Conservation (phyloP, 2,329 filamentous ascomycete genomes). For the Pestalotiopsis sp. region DNA sequence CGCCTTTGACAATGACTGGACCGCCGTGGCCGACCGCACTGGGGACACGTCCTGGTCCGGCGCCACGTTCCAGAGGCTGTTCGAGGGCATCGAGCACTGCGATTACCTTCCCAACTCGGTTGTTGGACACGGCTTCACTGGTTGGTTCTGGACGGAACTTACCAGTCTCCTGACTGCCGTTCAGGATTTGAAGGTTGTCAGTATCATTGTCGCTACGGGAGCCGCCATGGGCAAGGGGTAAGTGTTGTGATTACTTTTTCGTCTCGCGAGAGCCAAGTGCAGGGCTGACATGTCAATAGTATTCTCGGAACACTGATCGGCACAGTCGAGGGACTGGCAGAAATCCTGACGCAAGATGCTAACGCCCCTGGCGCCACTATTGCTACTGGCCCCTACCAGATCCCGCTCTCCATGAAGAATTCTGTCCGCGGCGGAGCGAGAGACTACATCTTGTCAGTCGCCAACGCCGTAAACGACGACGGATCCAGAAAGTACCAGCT, state of each 20-base stretch:
- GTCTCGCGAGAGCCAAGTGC: not conserved
- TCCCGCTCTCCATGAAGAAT: conserved; percentile 47
- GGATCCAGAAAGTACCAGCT: conserved; percentile 42
- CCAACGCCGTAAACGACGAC: conserved; percentile 46
- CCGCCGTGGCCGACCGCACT: conserved; percentile 25
- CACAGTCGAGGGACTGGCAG: conserved; percentile 6
- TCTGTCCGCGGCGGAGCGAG: conserved; percentile 47
- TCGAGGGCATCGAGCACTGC: conserved; percentile 12
- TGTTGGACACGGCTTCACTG: conserved; percentile 53
- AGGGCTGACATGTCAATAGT: not conserved
- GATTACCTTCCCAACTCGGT: conserved; percentile 30
- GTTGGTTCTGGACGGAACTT: conserved; percentile 50
- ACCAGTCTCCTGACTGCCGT: conserved; percentile 46
- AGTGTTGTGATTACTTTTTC: not conserved
- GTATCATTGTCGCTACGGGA: conserved; percentile 43
- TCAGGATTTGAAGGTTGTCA: conserved; percentile 46
- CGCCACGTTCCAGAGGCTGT: conserved; percentile 8
- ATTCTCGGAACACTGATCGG: conserved; percentile 18
- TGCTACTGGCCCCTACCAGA: conserved; percentile 36
- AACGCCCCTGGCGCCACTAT: conserved; percentile 8
- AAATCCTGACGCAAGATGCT: conserved; percentile 13
- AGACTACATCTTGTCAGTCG: conserved; percentile 49
- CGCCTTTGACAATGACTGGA: conserved; percentile 59
- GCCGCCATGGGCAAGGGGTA: conserved; percentile 37
- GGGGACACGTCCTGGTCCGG: conserved; percentile 13